phyloP scores from a whole-genome alignment of 1,284 basidiomycete species.

The Mixia osmundae region DNA sequence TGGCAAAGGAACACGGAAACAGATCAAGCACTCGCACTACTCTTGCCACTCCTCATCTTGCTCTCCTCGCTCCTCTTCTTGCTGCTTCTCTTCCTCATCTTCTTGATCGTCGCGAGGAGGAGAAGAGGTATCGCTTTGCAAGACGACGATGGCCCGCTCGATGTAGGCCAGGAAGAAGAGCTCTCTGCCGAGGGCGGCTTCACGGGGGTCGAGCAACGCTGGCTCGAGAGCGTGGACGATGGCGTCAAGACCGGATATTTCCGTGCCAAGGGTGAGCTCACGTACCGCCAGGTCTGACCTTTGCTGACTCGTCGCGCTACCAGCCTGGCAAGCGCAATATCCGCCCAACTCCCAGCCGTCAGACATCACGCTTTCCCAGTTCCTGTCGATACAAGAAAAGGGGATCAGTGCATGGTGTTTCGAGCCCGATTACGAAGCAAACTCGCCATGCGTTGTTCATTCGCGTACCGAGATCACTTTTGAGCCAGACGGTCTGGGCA shows the following conservation, averaged over 20 bases:
- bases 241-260: constrained; percentile 44
- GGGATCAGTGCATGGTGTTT: constrained; percentile 94
- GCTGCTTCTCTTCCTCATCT: constrained; percentile 65
- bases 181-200: constrained; percentile 68
- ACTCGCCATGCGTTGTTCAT: constrained; percentile 61
- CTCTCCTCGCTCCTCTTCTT: constrained; percentile 80
- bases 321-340: constrained; percentile 75
- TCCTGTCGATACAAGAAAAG: constrained; percentile 91
- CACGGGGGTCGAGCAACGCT: constrained; percentile 68
- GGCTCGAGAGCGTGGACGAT: constrained; percentile 67
- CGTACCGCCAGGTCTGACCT: constrained; percentile 8
- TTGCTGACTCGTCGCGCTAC: neutral
- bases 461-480: constrained; percentile 87
- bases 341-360: constrained; percentile 77
- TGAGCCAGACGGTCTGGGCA: constrained; percentile 70
- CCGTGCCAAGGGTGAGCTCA: constrained; percentile 55
- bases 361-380: constrained; percentile 88
- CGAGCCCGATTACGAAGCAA: constrained; percentile 84
- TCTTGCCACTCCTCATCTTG: constrained; percentile 74
- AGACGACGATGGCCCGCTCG: constrained; percentile 76
- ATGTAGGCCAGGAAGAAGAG: constrained; percentile 53
- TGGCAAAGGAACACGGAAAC: neutral
- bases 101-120: constrained; percentile 55
- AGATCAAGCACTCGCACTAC: constrained; percentile 24
- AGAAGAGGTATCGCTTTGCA: constrained; percentile 30